Base-by-base conservation (phyloP, 345 rosid genomes). In the Laguncularia racemosa region DNA sequence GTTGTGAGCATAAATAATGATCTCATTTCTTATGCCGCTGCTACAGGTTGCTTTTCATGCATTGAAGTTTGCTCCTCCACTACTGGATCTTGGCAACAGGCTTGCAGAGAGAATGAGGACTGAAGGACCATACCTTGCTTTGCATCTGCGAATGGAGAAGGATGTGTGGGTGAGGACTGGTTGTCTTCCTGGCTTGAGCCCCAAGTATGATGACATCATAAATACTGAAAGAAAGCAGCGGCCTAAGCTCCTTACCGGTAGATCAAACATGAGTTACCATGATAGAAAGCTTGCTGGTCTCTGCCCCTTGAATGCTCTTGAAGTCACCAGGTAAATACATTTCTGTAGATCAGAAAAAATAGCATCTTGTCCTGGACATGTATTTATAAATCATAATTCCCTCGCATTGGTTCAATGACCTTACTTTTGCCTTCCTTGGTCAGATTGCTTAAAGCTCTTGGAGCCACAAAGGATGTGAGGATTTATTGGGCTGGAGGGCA, bases 91-190 rank as follows among this genome's bases (percentile, higher is more conserved):
- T 16, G 97, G 97, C 18, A 87, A 77, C 71, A 82, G 69, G 76
- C 81, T 90, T 46, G 88, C 89, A 26, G 80, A 78, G 64, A 85
- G 97, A 71, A 90, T 93, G 95, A 60, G 63, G 62, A 85, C 76
- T 67, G 79, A 81, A 65, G 97, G 99, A 51, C 92, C 99, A 6
- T 93, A 90, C 65, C 71, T 90, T 61, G 95, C 95, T 15, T 86
- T 93, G 66, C 99, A 90, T 78, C 81, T 87, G 53, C 80, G 96
- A 15, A 52, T 89, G 79, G 97, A 93, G 76, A 87, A 87, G 73
- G 97, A 87, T 55, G 97, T 89, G 12, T 90, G 97, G 97, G 95
- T 93, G 64, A 84, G 96, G 71, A 90, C 96, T 13, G 97, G 96
- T 16, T 93, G 99, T 65, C 90, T 84, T 51, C 86, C 89, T n/a